Evolutionary conservation across 2,329 filamentous ascomycete species (phyloP), one percentile per base, ranked within the genome.

Genomic region (Pseudopithomyces maydicus): DNA sequence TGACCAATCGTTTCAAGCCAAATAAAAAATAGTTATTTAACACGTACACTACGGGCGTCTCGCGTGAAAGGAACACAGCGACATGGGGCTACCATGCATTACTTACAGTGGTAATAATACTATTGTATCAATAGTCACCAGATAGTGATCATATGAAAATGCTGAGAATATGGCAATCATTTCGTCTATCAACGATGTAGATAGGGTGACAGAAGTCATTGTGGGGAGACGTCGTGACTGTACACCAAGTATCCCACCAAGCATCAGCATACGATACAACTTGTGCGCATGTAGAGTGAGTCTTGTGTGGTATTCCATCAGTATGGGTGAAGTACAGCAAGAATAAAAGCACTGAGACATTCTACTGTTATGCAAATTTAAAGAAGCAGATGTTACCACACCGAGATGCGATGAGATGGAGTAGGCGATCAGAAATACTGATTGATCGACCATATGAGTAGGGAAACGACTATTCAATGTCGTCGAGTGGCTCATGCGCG

Each of bases 161-260:
- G 41, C 41, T 46, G 8, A 47, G 11, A 22, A 47, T 29, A 26
- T 5, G 33, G 39, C 33, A 49, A 29, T 39, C 46, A 49, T 49
- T 39, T 23, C 33, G 35, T 49, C 46, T 39, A 49, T 49, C 33
- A 49, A 36, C 46, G 15, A 36, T 26, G 46, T 49, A 39, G 38
- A 23, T 49, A 49, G 46, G 35, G 35, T 49, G 46, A 49, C 46
- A 49, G 26, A 49, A 49, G 46, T 49, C 46, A 22, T 45, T 14
- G 35, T 38, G 35, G 32, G 19, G 14, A 44, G 14, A 19, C 23
- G 22, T 26, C 22, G 7, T 42, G 7, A 29, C 6, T 29, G 11
- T 12, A 29, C 29, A 5, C 26, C n/a, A n/a, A n/a, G n/a, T n/a
- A n/a, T n/a, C n/a, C n/a, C n/a, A n/a, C n/a, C n/a, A n/a, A n/a